These are phyloP conservation scores for Buddleja alternifolia DNA, from an alignment of 257 asterid species.

Conservation along the genomic window DNA sequence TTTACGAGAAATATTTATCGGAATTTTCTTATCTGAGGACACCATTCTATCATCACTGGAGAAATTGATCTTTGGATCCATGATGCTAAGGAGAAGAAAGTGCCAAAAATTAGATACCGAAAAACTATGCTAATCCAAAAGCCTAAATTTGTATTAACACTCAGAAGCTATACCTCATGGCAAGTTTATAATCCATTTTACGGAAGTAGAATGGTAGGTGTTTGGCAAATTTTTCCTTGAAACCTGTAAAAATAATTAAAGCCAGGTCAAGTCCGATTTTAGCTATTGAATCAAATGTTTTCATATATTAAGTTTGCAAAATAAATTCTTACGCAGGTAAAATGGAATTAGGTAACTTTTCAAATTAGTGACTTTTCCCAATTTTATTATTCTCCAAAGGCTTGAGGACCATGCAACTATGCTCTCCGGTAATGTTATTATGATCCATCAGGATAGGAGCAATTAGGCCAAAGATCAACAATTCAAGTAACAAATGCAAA, in stretches of 20 bases:
- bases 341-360: not conserved
- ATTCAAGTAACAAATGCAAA: not conserved
- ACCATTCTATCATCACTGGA: not conserved
- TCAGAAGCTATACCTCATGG: not conserved
- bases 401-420: slow-evolving; percentile 14
- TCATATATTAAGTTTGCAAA: not conserved
- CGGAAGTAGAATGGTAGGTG: not conserved
- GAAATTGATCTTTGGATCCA: slow-evolving; percentile 20
- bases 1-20: not conserved
- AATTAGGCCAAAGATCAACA: not conserved
- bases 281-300: not conserved
- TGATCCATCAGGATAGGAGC: not conserved
- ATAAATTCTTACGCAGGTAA: not conserved
- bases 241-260: not conserved
- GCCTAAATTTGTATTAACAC: not conserved
- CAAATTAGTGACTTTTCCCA: not conserved
- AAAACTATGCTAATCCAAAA: not conserved
- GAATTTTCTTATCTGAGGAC: not conserved
- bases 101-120: not conserved
- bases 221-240: not conserved
- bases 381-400: not conserved
- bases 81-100: not conserved
- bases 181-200: slow-evolving; percentile 19
- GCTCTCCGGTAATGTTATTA: slow-evolving; percentile 9
- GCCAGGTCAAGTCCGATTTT: too few relatives aligned